Percentiles rank a stretch among this genome's conserved stretches.
Conservation (phyloP, 2,329 filamentous ascomycete genomes). For the Chaetomium strumarium region DNA sequence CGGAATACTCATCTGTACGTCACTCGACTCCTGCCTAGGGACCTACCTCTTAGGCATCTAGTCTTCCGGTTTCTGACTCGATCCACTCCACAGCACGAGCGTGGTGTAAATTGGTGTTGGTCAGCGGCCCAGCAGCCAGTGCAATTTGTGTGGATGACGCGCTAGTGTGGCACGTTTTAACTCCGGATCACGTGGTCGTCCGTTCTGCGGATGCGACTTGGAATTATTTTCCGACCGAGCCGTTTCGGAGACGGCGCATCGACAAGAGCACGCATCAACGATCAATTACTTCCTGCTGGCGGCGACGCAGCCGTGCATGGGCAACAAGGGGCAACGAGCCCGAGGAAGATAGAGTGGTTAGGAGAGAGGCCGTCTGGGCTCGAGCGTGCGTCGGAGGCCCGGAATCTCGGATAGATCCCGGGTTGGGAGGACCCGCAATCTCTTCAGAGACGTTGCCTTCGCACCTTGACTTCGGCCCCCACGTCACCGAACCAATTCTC, state of each 20-base stretch:
- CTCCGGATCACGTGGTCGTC: too few relatives aligned
- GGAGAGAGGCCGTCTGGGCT: background rate
- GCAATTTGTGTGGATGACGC: too few relatives aligned
- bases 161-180: too few relatives aligned
- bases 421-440: constrained; percentile 8
- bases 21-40: too few relatives aligned
- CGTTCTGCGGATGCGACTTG: too few relatives aligned
- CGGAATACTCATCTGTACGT: too few relatives aligned
- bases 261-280: background rate
- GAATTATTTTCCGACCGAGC: constrained; percentile 12
- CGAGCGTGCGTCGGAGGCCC: background rate
- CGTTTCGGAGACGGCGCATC: background rate
- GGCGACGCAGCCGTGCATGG: constrained; percentile 6
- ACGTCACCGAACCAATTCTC: constrained; percentile 1
- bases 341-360: background rate
- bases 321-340: constrained; percentile 10
- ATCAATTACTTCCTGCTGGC: background rate
- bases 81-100: too few relatives aligned
- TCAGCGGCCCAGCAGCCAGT: too few relatives aligned
- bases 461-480: background rate
- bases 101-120: too few relatives aligned
- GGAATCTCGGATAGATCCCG: background rate
- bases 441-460: background rate
- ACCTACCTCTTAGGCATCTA: too few relatives aligned
- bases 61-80: too few relatives aligned